Percentiles rank a stretch among this genome's conserved stretches.
Conservation (phyloP, 805 yeast genomes). For the Metschnikowia cerradonensis region DNA sequence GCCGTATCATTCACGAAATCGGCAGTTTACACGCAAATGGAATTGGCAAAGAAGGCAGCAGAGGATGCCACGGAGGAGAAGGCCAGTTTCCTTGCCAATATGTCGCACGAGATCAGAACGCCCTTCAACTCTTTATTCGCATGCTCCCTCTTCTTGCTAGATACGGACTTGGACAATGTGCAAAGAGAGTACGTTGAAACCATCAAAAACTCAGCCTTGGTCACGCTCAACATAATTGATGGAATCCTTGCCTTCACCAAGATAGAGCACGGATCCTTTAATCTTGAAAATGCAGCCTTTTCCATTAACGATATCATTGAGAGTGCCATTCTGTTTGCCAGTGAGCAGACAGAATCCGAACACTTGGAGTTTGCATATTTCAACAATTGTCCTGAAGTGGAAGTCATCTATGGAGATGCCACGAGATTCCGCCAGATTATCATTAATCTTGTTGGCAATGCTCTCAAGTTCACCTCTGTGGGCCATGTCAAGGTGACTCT, state of each 20-base stretch:
- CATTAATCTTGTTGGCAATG: constrained; percentile 50
- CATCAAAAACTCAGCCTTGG: constrained; percentile 47
- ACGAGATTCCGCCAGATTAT: constrained; percentile 49
- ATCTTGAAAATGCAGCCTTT: constrained; percentile 41
- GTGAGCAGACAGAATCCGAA: constrained; percentile 44
- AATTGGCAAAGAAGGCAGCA: constrained; percentile 39
- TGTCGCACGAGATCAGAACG: constrained; percentile 57
- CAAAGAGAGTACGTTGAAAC: constrained; percentile 52
- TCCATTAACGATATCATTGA: constrained; percentile 43
- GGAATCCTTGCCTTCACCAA: constrained; percentile 53
- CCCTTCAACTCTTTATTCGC: constrained; percentile 51
- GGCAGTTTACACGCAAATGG: constrained; percentile 44
- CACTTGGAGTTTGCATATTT: constrained; percentile 43
- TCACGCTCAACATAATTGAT: constrained; percentile 49
- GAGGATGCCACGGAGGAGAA: constrained; percentile 53
- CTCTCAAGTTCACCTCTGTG: constrained; percentile 45
- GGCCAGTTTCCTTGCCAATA: constrained; percentile 49
- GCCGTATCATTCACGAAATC: constrained; percentile 50
- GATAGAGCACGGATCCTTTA: constrained; percentile 52
- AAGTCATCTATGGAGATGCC: constrained; percentile 43
- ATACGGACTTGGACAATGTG: constrained; percentile 40
- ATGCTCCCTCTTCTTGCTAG: constrained; percentile 46
- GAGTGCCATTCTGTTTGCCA: constrained; percentile 45
- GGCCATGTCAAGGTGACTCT: constrained; percentile 43
- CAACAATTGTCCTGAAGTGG: constrained; percentile 38